Percentiles rank a stretch among this genome's conserved stretches.
phyloP scores from a whole-genome alignment of 106 monocot genomes.

The Dioscorea zingiberensis region DNA sequence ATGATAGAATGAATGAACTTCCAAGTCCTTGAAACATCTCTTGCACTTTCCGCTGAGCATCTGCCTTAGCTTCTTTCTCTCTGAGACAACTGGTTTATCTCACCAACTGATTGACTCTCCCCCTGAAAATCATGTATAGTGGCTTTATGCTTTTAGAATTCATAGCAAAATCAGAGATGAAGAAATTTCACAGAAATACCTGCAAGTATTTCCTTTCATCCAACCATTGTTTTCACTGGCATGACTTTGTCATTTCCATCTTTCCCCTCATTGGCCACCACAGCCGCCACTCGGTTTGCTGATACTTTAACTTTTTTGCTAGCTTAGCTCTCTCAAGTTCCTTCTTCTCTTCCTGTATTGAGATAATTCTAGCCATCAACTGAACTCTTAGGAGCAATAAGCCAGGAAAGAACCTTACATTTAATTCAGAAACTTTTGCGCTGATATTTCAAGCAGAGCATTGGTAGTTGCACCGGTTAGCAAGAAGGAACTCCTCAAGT shows the following conservation, averaged over 20 bases:
- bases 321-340: slow-evolving; percentile 65
- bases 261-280: slow-evolving; percentile 61
- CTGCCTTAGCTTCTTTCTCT: slow-evolving; percentile 50
- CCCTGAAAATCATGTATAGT: slow-evolving; percentile 23
- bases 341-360: slow-evolving; percentile 48
- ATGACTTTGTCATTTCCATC: slow-evolving; percentile 47
- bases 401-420: slow-evolving; percentile 19
- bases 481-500: slow-evolving; percentile 67
- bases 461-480: slow-evolving; percentile 47
- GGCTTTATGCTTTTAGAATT: too few species aligned
- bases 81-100: slow-evolving; percentile 39
- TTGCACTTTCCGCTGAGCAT: slow-evolving; percentile 61
- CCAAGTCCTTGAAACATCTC: background rate
- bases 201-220: slow-evolving; percentile 56
- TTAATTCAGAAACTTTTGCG: slow-evolving; percentile 51
- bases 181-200: slow-evolving; percentile 19
- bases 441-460: slow-evolving; percentile 48
- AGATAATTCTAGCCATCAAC: too few species aligned
- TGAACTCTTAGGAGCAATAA: too few species aligned
- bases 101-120: slow-evolving; percentile 51
- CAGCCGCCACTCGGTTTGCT: slow-evolving; percentile 46
- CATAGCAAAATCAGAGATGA: too few species aligned
- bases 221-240: slow-evolving; percentile 71
- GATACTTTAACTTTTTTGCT: slow-evolving; percentile 49
- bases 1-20: background rate